These are phyloP conservation scores for Nakaseomyces delphensis DNA, from an alignment of 1,139 yeast genomes.

Conservation along the genomic window DNA sequence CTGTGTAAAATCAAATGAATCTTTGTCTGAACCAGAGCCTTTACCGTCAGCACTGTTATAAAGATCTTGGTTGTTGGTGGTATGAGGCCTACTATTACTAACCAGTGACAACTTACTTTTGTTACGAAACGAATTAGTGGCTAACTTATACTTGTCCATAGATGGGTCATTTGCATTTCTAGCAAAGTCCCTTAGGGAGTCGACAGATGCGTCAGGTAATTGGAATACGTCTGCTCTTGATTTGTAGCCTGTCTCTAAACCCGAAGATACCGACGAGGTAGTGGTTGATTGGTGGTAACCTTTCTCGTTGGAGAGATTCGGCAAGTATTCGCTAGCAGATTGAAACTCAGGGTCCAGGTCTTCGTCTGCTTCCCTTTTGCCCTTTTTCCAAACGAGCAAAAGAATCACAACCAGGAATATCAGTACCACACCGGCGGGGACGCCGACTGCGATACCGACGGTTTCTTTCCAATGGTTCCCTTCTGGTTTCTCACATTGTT, in stretches of 20 bases:
- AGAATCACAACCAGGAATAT: slow-evolving; percentile 41
- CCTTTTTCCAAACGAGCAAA: slow-evolving; percentile 47
- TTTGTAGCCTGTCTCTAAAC: slow-evolving; percentile 3
- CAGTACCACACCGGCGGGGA: slow-evolving; percentile 49
- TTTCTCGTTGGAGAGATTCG: slow-evolving; percentile 24
- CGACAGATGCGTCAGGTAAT: slow-evolving; percentile 16
- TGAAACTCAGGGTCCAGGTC: slow-evolving; percentile 71
- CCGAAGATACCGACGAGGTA: not conserved
- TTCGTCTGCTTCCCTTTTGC: slow-evolving; percentile 41
- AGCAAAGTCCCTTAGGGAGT: slow-evolving; percentile 18
- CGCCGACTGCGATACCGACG: slow-evolving; percentile 56
- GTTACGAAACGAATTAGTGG: slow-evolving; percentile 9
- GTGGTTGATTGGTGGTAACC: slow-evolving; percentile 4
- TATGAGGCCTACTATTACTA: not conserved
- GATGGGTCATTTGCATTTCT: slow-evolving; percentile 16
- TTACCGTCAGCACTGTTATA: not conserved
- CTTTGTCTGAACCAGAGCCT: not conserved
- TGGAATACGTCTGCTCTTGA: slow-evolving; percentile 14
- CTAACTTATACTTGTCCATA: slow-evolving; percentile 18
- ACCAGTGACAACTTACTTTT: slow-evolving; percentile 7
- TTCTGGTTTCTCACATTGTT: slow-evolving; percentile 5
- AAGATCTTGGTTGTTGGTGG: not conserved
- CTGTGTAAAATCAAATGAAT: slow-evolving; percentile 4
- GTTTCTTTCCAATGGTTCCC: slow-evolving; percentile 32
- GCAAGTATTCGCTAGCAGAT: slow-evolving; percentile 64